Conservation (phyloP, 495 filamentous ascomycete species). For the Penicillium taxi region DNA sequence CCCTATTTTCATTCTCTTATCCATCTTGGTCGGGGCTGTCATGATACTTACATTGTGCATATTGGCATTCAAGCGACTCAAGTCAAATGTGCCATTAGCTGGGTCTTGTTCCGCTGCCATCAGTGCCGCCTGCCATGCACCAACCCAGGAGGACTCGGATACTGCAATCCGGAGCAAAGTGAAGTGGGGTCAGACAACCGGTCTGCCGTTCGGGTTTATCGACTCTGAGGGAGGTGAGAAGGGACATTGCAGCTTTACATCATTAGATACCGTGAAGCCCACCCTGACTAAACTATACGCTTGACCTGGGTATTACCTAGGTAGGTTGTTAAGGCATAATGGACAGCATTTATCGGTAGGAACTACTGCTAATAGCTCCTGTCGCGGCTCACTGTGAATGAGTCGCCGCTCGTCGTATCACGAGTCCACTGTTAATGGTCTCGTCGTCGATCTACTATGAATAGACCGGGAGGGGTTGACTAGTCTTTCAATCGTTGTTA, state of each 20-base stretch:
- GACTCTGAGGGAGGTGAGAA: conserved; percentile 1
- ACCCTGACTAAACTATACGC: conserved; percentile 9
- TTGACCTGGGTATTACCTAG: not conserved
- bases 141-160: conserved; percentile 1
- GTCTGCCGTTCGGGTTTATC: not conserved
- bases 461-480: no score
- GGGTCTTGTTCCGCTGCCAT: conserved; percentile 38
- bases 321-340: no score
- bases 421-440: no score
- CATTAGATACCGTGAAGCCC: conserved; percentile 3
- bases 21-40: conserved; percentile 18
- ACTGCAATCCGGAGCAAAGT: not conserved
- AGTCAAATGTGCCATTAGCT: conserved; percentile 31
- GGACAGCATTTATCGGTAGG: no score
- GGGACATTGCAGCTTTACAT: conserved; percentile 11
- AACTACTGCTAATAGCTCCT: no score
- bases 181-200: conserved; percentile 8
- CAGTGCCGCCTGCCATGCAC: conserved; percentile 26
- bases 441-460: no score
- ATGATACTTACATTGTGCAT: conserved; percentile 8
- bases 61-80: conserved; percentile 18
- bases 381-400: no score
- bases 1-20: conserved; percentile 20
- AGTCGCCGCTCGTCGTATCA: no score
- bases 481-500: no score